phyloP scores from a whole-genome alignment of 108 stramenopile species.

The Cyclotella atomus region DNA sequence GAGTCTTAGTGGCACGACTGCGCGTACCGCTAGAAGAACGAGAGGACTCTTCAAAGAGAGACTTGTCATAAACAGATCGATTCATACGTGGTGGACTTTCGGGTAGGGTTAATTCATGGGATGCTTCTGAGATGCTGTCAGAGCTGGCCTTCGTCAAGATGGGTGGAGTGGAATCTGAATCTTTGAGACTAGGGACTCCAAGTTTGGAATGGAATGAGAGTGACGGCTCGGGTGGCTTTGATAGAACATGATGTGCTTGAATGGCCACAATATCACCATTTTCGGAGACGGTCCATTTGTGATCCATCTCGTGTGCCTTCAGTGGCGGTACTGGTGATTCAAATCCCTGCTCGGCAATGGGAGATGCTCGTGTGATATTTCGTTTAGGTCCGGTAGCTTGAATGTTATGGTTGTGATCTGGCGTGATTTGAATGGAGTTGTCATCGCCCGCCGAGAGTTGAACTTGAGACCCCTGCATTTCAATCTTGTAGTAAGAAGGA shows the following conservation, averaged over 20 bases:
- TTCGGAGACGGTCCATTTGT: constrained; percentile 15
- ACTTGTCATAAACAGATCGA: constrained; percentile 8
- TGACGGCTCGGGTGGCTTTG: neutral
- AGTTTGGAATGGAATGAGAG: neutral
- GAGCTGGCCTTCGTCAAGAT: constrained; percentile 15
- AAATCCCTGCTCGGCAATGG: neutral
- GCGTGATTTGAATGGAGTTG: constrained; percentile 14
- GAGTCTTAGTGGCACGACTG: neutral
- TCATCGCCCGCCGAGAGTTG: constrained; percentile 26
- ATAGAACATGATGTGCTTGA: neutral
- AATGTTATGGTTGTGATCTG: constrained; percentile 16
- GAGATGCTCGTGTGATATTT: constrained; percentile 10
- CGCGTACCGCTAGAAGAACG: constrained; percentile 2
- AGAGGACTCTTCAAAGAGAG: constrained; percentile 12
- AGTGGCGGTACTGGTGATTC: constrained; percentile 9
- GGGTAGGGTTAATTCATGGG: constrained; percentile 8
- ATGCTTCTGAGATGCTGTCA: constrained; percentile 9
- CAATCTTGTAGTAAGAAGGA: constrained; percentile 32
- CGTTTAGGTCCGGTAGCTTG: neutral
- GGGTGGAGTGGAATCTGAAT: constrained; percentile 4
- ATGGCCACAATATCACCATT: constrained; percentile 9
- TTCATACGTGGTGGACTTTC: constrained; percentile 29
- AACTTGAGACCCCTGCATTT: constrained; percentile 11
- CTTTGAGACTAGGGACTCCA: constrained; percentile 1
- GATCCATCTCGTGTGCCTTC: neutral